Evolutionary conservation across 1,284 basidiomycete species (phyloP), one percentile per base, ranked within the genome.

Genomic region (Ustilago esculenta): DNA sequence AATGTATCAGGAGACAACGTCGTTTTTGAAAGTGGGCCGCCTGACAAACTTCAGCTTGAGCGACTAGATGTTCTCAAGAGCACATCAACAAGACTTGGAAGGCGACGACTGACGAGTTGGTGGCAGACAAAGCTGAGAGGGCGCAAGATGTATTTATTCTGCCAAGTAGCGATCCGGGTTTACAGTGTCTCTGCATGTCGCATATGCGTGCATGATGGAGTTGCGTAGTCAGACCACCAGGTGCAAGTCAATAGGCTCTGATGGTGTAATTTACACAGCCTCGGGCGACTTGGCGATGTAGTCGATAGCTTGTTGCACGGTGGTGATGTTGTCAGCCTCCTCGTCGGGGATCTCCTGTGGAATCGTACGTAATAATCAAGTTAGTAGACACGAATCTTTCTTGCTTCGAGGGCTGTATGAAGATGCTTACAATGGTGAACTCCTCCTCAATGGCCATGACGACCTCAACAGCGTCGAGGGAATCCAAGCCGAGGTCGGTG

Each of bases 371-470:
- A 32, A 24, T 24, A n/a, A n/a, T n/a, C n/a, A n/a, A n/a, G n/a
- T n/a, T n/a, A n/a, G n/a, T 34, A 42, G 41, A 23, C 6, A 30
- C 8, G 17, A n/a, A 20, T 30, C 12, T 24, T 15, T 11, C 14
- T n/a, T n/a, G n/a, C n/a, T n/a, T n/a, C n/a, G n/a, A n/a, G n/a
- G n/a, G n/a, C n/a, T n/a, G n/a, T n/a, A n/a, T n/a, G n/a, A n/a
- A n/a, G 14, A 33, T 34, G 55, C 72, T 54, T 48, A 75, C 73
- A 40, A 77, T 77, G 46, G 63, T 60, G 73, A 86, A 87, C 82
- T 92, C 95, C 89, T 98, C 95, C 85, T 99, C 96, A 75, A 99
- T 91, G 42, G 95, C 94, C 94, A 99, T 98, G 78, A 98, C 92
- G 37, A 98, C 94, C 84, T 99, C 96, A 37, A 99, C 95, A 41